phyloP scores from a whole-genome alignment of 495 filamentous ascomycete species.

The Penicillium arizonense region DNA sequence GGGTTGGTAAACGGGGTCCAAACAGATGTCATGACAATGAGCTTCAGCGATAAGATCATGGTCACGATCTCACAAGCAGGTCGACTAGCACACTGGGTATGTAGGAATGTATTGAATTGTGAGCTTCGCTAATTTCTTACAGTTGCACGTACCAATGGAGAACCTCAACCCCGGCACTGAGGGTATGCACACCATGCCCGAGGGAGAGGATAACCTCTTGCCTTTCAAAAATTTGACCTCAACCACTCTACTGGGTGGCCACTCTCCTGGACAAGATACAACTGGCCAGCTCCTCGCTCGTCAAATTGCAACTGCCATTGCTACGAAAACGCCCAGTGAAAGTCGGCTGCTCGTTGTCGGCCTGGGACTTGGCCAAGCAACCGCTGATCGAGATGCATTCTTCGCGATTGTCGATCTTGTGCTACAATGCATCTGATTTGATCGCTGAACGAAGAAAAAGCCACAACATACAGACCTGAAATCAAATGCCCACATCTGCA shows the following conservation, averaged over 20 bases:
- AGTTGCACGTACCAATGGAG: constrained; percentile 88
- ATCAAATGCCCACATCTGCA: too few species aligned
- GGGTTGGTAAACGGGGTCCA: constrained; percentile 62
- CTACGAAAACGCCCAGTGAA: constrained; percentile 70
- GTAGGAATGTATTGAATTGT: constrained; percentile 13
- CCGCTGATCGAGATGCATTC: constrained; percentile 67
- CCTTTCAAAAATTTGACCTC: constrained; percentile 81
- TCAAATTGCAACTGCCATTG: constrained; percentile 79
- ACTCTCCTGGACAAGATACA: constrained; percentile 73
- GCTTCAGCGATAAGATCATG: constrained; percentile 90
- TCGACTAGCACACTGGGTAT: constrained; percentile 87
- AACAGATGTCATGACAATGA: constrained; percentile 69
- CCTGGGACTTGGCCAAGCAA: constrained; percentile 67
- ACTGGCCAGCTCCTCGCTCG: constrained; percentile 84
- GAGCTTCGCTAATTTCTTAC: constrained; percentile 12
- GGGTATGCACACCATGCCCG: constrained; percentile 41
- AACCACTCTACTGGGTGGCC: constrained; percentile 84
- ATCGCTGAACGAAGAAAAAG: not conserved
- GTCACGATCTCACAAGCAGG: constrained; percentile 86
- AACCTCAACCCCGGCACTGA: constrained; percentile 59
- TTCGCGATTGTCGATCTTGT: constrained; percentile 81
- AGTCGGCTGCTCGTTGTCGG: constrained; percentile 78
- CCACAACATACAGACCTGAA: too few species aligned
- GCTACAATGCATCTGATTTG: constrained; percentile 57
- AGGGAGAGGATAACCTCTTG: constrained; percentile 61